Conservation (phyloP, 78 protist genomes). For the Isochrysis galbana region DNA sequence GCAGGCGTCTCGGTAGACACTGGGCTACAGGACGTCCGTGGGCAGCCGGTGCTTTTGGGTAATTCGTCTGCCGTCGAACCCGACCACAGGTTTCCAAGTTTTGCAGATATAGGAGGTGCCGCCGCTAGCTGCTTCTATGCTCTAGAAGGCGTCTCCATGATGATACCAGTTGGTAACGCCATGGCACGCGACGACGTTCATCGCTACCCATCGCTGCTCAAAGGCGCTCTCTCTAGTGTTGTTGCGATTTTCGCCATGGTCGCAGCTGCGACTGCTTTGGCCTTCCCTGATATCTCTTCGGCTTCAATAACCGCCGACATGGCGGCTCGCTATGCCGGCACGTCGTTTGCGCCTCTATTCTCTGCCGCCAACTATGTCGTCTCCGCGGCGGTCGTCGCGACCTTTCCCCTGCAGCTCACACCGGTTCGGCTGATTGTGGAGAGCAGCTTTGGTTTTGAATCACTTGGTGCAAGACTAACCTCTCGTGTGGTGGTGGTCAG, state of each 20-base stretch:
- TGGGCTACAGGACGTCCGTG: no score
- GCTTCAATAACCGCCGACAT: background rate
- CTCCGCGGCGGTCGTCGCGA: background rate
- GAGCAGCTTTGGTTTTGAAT: background rate
- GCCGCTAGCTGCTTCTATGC: background rate
- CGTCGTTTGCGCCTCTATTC: background rate
- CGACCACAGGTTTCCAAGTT: background rate
- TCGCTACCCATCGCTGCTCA: background rate
- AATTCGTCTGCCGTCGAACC: background rate
- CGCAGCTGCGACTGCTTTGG: background rate
- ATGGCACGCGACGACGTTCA: background rate
- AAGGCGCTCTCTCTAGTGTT: background rate
- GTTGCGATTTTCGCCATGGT: background rate
- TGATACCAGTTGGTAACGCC: background rate
- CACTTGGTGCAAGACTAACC: background rate
- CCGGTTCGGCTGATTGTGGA: background rate
- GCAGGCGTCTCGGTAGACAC: no score
- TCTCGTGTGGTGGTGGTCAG: background rate
- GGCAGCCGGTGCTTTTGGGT: background rate
- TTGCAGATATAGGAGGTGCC: background rate
- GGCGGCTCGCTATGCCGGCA: background rate
- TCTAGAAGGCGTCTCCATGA: background rate
- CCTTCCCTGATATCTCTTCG: background rate
- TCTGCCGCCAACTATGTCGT: background rate
- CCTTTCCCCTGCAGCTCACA: background rate